Evolutionary conservation across 2,329 filamentous ascomycete genomes (phyloP), one percentile per base, ranked within the genome.

Genomic region (Ophiostoma ulmi): DNA sequence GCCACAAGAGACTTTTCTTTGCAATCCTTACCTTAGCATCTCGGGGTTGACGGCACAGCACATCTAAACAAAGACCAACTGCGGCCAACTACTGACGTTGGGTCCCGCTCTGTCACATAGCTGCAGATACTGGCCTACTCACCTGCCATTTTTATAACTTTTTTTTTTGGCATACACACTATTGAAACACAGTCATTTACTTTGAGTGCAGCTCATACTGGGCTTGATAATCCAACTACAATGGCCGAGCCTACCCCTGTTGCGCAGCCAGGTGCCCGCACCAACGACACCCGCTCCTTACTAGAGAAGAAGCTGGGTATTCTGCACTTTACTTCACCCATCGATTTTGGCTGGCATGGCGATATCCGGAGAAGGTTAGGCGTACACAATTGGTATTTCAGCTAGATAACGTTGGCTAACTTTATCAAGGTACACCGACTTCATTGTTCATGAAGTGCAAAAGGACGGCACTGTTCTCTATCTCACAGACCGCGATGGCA

Each of bases 361-460:
- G 80, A 82, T 67, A 78, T 80, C 69, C 80, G 82, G 70, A 83
- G 81, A 73, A 80, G 82, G 81, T 82, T 78, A 67, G 77, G 11
- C 13, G 8, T 63, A 17, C 26, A 6, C 11, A 1, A 7, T 17
- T 35, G 8, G 3, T 35, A 3, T 2, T 35, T 72, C 73, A 76
- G 58, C 74, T 71, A 20, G 44, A 20, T 48, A 3, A n/a, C 8
- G 7, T 48, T 20, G 22, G 13, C 41, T 5, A n/a, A 22, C 17
- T 8, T 65, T 13, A 5, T 8, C 3, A 38, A 88, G 92, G 74
- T 97, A 94, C 79, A 94, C 93, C 4, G 94, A 97, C 78, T 97
- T 97, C 76, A 83, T 95, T 75, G 94, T 97, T 75, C 94, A 97
- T 77, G 94, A 97, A 79, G 94, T 97, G 73, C 82, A 86, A 26